Evolutionary conservation across 75 land plant genomes (phyloP).

Genomic region (Pinus taeda): DNA sequence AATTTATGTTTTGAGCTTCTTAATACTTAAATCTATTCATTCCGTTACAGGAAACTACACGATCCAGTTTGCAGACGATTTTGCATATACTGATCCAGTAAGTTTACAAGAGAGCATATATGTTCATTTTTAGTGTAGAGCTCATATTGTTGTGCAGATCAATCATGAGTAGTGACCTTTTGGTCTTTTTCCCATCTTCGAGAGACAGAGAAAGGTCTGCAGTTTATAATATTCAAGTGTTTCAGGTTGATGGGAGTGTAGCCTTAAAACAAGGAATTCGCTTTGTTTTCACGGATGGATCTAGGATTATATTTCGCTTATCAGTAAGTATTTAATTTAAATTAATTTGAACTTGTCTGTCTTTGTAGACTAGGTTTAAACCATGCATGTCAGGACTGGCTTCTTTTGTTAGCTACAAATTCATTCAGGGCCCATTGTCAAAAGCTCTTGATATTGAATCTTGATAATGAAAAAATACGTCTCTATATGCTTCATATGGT

Average conservation of each 20-base stretch:
- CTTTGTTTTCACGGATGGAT: constrained; percentile 91
- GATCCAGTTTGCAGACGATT: constrained; percentile 83
- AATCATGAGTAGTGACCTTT: neutral
- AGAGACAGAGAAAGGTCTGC: neutral
- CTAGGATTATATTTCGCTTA: constrained; percentile 87
- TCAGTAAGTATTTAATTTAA: constrained; percentile 47
- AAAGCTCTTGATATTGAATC: neutral
- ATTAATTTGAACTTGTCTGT: neutral
- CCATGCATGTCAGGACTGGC: neutral
- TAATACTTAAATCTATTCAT: constrained; percentile 7
- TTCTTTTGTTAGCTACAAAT: neutral
- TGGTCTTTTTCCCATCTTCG: constrained; percentile 1
- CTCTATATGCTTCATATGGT: no score
- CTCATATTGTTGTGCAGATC: neutral
- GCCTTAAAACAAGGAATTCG: constrained; percentile 88
- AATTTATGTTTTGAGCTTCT: neutral
- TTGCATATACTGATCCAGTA: constrained; percentile 85
- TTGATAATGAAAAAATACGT: no score
- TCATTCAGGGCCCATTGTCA: neutral
- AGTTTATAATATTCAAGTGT: neutral
- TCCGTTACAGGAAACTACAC: constrained; percentile 53
- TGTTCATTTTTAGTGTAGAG: constrained; percentile 2
- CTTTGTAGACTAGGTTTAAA: no score
- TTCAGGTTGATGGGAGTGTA: constrained; percentile 89
- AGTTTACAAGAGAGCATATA: constrained; percentile 9